Percentiles rank a stretch among this genome's conserved stretches.
Conservation (phyloP, 2,329 filamentous ascomycete species). For the Arthroderma uncinatum region DNA sequence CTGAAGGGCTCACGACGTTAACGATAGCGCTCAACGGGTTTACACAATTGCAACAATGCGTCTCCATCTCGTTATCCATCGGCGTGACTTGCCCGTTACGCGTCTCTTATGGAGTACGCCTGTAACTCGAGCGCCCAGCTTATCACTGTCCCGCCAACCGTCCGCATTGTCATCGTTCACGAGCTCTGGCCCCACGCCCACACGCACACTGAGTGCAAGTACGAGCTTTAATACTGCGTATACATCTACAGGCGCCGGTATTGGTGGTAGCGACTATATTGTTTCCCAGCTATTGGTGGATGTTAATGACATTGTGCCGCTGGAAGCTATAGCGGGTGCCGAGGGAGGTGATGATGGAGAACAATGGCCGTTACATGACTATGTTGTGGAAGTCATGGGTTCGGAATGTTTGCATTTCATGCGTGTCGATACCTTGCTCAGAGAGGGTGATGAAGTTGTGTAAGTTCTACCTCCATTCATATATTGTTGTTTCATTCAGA, state of each 20-base stretch:
- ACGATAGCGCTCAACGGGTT: neutral
- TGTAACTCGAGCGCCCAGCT: constrained; percentile 19
- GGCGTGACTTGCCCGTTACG: constrained; percentile 61
- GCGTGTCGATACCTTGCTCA: constrained; percentile 55
- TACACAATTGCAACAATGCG: constrained; percentile 44
- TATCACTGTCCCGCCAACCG: constrained; percentile 7
- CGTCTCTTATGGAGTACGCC: constrained; percentile 59
- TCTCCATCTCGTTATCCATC: constrained; percentile 60
- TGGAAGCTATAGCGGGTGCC: constrained; percentile 51
- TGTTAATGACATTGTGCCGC: constrained; percentile 67
- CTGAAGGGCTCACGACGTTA: neutral
- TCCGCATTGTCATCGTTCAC: constrained; percentile 24
- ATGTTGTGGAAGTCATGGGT: constrained; percentile 67
- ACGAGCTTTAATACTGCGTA: constrained; percentile 19
- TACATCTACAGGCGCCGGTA: constrained; percentile 8
- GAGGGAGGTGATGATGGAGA: constrained; percentile 21
- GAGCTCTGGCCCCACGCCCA: constrained; percentile 18
- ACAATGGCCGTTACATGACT: constrained; percentile 81
- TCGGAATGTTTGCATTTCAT: constrained; percentile 88
- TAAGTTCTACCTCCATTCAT: constrained; percentile 35
- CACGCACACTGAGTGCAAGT: constrained; percentile 28
- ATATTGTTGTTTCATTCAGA: no score
- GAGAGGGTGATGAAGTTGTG: constrained; percentile 75
- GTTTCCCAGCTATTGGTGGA: constrained; percentile 65
- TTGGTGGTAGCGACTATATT: constrained; percentile 43